phyloP scores from a whole-genome alignment of 2,329 filamentous ascomycete species.

The Aureobasidium sp. region DNA sequence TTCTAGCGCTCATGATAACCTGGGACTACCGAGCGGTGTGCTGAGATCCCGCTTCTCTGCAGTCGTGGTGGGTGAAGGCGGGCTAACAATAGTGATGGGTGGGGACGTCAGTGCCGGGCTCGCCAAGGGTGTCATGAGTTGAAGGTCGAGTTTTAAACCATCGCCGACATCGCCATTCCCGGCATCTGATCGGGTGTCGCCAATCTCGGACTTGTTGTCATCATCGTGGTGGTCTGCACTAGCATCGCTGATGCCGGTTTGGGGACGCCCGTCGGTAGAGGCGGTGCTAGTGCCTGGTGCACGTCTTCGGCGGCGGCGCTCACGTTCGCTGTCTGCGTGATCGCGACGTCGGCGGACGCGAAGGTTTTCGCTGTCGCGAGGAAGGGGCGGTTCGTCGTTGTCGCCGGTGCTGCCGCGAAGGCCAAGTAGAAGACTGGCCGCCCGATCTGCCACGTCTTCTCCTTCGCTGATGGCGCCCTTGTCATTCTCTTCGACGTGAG shows the following conservation, averaged over 20 bases:
- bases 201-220: conserved; percentile 19
- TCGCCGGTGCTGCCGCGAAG: conserved; percentile 54
- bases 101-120: conserved; percentile 15
- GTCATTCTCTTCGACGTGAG: conserved; percentile 15
- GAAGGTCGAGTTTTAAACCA: conserved; percentile 4
- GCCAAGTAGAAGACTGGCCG: conserved; percentile 73
- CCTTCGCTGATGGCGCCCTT: conserved; percentile 34
- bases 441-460: conserved; percentile 76
- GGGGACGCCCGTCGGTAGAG: conserved; percentile 21
- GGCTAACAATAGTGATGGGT: conserved; percentile 22
- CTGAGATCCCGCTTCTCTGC: not conserved
- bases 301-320: conserved; percentile 55
- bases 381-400: conserved; percentile 43
- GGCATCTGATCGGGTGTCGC: conserved; percentile 9
- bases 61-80: conserved; percentile 21
- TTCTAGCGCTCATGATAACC: not conserved
- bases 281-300: conserved; percentile 23
- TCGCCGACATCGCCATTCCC: conserved; percentile 3
- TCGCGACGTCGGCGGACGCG: conserved; percentile 58
- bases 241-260: conserved; percentile 29
- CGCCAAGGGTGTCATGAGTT: conserved; percentile 16
- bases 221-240: conserved; percentile 16
- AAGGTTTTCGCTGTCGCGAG: conserved; percentile 27
- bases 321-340: conserved; percentile 70
- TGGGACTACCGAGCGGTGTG: not conserved